phyloP scores from a whole-genome alignment of 306 rosid species.

The Cicer arietinum region DNA sequence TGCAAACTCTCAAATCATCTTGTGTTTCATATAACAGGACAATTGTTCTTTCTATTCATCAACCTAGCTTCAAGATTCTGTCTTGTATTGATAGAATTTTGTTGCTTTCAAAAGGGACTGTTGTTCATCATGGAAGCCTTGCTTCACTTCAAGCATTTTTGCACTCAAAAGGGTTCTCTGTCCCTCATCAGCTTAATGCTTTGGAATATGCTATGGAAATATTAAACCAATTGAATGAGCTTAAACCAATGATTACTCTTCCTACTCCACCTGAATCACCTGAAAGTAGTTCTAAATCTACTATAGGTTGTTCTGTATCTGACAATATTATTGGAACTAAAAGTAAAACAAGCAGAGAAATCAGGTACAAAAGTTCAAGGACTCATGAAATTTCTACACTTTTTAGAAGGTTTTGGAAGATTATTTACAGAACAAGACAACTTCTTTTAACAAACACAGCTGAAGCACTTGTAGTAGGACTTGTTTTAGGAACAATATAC shows the following conservation, averaged over 20 bases:
- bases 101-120: slow-evolving; percentile 67
- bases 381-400: slow-evolving; percentile 67
- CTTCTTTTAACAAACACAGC: slow-evolving; percentile 74
- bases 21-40: slow-evolving; percentile 71
- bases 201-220: slow-evolving; percentile 90
- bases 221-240: slow-evolving; percentile 55
- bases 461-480: slow-evolving; percentile 85
- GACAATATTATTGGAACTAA: slow-evolving; percentile 12
- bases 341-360: slow-evolving; percentile 20
- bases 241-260: slow-evolving; percentile 34
- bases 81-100: slow-evolving; percentile 73
- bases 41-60: slow-evolving; percentile 81
- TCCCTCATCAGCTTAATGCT: slow-evolving; percentile 90
- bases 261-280: slow-evolving; percentile 49
- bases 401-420: slow-evolving; percentile 76
- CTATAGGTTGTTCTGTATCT: neutral
- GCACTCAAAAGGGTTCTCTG: slow-evolving; percentile 64
- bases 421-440: slow-evolving; percentile 80
- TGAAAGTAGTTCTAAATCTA: slow-evolving; percentile 14
- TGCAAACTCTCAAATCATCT: slow-evolving; percentile 74
- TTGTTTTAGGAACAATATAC: slow-evolving; percentile 90
- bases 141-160: slow-evolving; percentile 65
- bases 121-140: slow-evolving; percentile 79
- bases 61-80: slow-evolving; percentile 85
- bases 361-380: slow-evolving; percentile 73